These are phyloP conservation scores for Aspergillus tanneri DNA, from an alignment of 2,329 filamentous ascomycete species.

Conservation along the genomic window DNA sequence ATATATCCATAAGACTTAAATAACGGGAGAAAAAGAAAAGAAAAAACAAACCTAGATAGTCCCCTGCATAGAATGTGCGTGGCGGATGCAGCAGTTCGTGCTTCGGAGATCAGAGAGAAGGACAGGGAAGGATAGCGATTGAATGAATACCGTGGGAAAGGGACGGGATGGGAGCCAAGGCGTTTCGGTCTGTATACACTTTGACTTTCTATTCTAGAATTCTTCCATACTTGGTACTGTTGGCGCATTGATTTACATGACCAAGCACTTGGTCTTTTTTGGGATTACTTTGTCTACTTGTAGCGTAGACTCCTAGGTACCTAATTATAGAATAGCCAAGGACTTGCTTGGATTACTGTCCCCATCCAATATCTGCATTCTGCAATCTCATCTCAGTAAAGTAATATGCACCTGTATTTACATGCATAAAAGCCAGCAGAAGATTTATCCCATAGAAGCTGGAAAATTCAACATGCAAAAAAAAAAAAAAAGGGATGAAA, in stretches of 20 bases:
- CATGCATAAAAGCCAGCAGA: slow-evolving; percentile 4
- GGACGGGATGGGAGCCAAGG: slow-evolving; percentile 2
- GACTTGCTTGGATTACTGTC: too few relatives aligned
- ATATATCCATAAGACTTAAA: not conserved
- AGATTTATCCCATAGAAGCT: not conserved
- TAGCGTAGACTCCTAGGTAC: too few relatives aligned
- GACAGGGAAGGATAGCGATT: slow-evolving; percentile 6
- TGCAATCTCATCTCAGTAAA: slow-evolving; percentile 2
- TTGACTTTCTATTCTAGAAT: slow-evolving; percentile 1
- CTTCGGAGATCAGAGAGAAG: not conserved
- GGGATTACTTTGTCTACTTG: too few relatives aligned
- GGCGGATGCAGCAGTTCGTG: not conserved
- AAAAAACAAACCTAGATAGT: too few relatives aligned
- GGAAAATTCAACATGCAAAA: slow-evolving; percentile 1
- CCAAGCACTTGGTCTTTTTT: not conserved
- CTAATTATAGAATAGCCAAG: too few relatives aligned
- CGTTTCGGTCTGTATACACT: slow-evolving; percentile 10
- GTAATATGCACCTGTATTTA: slow-evolving; percentile 5
- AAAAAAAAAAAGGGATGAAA: slow-evolving; percentile 5
- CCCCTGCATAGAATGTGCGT: too few relatives aligned
- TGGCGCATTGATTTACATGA: not conserved
- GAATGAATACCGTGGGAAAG: not conserved
- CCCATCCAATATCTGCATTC: slow-evolving; percentile 6
- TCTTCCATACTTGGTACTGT: not conserved
- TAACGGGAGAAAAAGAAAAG: not conserved